These are phyloP conservation scores for Leptographium galeiforme DNA, from an alignment of 2,329 filamentous ascomycete species.

Conservation along the genomic window DNA sequence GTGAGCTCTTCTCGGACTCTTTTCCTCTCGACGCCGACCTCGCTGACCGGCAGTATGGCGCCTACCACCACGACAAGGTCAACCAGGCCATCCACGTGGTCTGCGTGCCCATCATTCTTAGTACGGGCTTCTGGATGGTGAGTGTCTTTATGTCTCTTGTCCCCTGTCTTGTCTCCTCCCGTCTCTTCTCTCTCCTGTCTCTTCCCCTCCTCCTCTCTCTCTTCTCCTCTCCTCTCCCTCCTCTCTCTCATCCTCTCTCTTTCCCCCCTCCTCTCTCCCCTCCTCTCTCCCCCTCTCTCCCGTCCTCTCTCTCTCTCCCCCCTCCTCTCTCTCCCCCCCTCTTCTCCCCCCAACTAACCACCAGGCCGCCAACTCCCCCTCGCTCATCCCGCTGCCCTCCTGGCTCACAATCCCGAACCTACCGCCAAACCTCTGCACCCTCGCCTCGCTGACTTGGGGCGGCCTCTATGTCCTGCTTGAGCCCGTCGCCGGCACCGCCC, in stretches of 20 bases:
- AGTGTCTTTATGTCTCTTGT: too few species aligned
- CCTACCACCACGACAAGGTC: constrained; percentile 66
- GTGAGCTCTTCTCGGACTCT: constrained; percentile 38
- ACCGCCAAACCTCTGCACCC: constrained; percentile 51
- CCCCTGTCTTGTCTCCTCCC: too few species aligned
- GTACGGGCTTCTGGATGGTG: constrained; percentile 61
- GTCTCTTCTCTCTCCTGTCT: too few species aligned
- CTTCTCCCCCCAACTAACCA: background rate
- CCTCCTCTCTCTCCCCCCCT: background rate
- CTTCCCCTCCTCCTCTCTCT: too few species aligned
- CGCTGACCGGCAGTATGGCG: constrained; percentile 53
- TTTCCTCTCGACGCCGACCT: background rate
- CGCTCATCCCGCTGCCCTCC: constrained; percentile 48
- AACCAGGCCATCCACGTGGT: constrained; percentile 70
- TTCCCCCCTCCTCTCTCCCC: background rate
- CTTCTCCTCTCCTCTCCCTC: background rate
- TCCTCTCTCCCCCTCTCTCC: background rate
- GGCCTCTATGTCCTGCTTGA: constrained; percentile 83
- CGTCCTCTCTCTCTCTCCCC: background rate
- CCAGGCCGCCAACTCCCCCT: constrained; percentile 49
- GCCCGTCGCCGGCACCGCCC: constrained; percentile 71
- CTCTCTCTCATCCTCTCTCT: too few species aligned
- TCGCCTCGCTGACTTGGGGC: constrained; percentile 54
- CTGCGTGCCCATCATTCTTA: constrained; percentile 64
- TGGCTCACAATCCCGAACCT: constrained; percentile 57